Percentiles rank a stretch among this genome's conserved stretches.
Evolutionary conservation across 495 filamentous ascomycete species (phyloP).

Genomic region (Acidiella bohemica): DNA sequence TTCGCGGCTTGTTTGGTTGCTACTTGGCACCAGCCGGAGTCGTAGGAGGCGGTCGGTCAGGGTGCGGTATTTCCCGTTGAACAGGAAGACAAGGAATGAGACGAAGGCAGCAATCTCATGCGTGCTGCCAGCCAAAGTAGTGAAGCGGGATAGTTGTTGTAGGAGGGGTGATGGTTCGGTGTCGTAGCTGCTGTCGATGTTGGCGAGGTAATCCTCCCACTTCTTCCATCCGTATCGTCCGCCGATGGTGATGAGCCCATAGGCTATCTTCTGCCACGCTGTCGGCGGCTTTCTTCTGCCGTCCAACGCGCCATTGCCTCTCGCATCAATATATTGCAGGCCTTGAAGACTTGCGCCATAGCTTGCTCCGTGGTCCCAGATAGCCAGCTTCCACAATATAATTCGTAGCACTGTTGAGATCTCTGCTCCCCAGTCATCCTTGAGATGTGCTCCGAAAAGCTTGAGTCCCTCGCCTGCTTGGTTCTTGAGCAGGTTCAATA

Average conservation of each 20-base stretch:
- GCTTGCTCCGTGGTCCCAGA: conserved; percentile 91
- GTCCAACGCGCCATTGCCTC: conserved; percentile 37
- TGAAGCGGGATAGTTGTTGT: conserved; percentile 50
- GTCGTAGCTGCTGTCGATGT: conserved; percentile 55
- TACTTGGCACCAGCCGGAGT: conserved; percentile 72
- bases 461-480: conserved; percentile 85
- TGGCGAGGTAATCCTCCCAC: conserved; percentile 78
- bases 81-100: conserved; percentile 80
- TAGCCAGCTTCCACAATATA: conserved; percentile 80
- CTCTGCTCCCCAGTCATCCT: conserved; percentile 76
- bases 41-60: conserved; percentile 74
- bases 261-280: conserved; percentile 66
- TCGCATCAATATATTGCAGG: conserved; percentile 75
- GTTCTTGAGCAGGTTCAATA: conserved; percentile 67
- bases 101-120: conserved; percentile 68
- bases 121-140: conserved; percentile 50
- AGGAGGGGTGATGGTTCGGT: conserved; percentile 38
- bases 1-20: conserved; percentile 69
- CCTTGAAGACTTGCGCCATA: conserved; percentile 92
- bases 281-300: conserved; percentile 45
- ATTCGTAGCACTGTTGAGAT: conserved; percentile 64
- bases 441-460: conserved; percentile 61
- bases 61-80: conserved; percentile 83
- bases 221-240: conserved; percentile 81
- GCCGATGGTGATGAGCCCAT: conserved; percentile 73